Evolutionary conservation across 2,329 filamentous ascomycete species (phyloP), one percentile per base, ranked within the genome.

Genomic region (Aquanectria penicillioides): DNA sequence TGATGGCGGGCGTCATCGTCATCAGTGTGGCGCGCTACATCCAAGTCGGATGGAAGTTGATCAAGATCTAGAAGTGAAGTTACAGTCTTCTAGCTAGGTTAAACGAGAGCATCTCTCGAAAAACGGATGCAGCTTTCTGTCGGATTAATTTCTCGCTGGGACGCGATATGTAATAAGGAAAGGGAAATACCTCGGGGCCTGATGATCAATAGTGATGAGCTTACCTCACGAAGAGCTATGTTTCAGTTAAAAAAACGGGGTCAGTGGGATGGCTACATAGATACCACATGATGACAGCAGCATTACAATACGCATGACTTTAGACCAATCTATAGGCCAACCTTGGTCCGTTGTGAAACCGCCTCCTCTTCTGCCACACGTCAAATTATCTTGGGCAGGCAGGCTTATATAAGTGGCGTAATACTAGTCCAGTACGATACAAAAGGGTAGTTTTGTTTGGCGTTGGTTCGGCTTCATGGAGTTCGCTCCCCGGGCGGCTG

Each of bases 31-130:
- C 76, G 9, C 69, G 78, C 25, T 71, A 70, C 22, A 65, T 71
- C 20, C 76, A 76, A 40, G 75, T 68, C 8, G 78, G 78, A 4
- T 69, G 76, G 37, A 74, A 68, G 52, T 1, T 69, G 34, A 64
- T 57, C 28, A 78, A 77, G 59, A 66, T 79, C 13, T 78, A 61
- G 68, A 20, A 9, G 17, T 13, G 34, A 13, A 6, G 12, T n/a
- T 29, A 17, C 13, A 6, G 20, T 5, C 9, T 5, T 15, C 18
- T 23, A 11, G 26, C 13, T 11, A 9, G 26, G 25, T 41, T 9
- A 10, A 31, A 50, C 22, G 34, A 28, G 15, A 23, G 8, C n/a
- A 8, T 22, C n/a, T n/a, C n/a, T n/a, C n/a, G n/a, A n/a, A n/a
- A n/a, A n/a, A n/a, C n/a, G n/a, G n/a, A n/a, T n/a, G n/a, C n/a